Conservation (phyloP, 139 green algal genomes). For the Spirogloea muscicola region DNA sequence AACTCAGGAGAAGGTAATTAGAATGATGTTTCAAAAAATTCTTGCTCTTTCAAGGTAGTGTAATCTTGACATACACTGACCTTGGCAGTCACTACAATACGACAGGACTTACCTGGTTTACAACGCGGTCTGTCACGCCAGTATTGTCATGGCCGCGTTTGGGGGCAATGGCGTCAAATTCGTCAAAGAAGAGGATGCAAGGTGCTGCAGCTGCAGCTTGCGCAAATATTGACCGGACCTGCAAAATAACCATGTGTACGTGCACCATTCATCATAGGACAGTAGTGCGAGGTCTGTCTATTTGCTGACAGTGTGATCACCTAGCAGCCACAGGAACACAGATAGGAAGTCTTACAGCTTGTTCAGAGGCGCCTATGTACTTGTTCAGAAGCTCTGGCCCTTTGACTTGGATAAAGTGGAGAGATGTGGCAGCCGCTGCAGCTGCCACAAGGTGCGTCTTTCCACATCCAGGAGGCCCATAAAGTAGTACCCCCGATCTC, state of each 20-base stretch:
- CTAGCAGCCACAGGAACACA: too few species aligned
- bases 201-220: slow-evolving; percentile 76
- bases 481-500: slow-evolving; percentile 85
- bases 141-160: slow-evolving; percentile 89
- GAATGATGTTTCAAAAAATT: too few species aligned
- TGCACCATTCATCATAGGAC: too few species aligned
- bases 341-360: too few species aligned
- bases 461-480: slow-evolving; percentile 86
- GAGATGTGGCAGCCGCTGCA: slow-evolving; percentile 66
- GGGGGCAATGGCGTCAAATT: slow-evolving; percentile 96
- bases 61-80: too few species aligned
- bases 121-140: slow-evolving; percentile 87
- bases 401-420: slow-evolving; percentile 71
- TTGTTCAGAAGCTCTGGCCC: slow-evolving; percentile 97
- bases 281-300: too few species aligned
- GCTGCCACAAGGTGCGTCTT: slow-evolving; percentile 83
- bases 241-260: slow-evolving; percentile 22
- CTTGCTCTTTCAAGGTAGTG: too few species aligned
- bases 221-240: slow-evolving; percentile 83
- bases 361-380: slow-evolving; percentile 92
- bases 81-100: too few species aligned
- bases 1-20: too few species aligned
- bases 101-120: too few species aligned
- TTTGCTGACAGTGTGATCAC: too few species aligned
- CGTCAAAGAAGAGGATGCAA: slow-evolving; percentile 98